Conservation (phyloP, 2,329 filamentous ascomycete species). For the Lachnellula willkommii region DNA sequence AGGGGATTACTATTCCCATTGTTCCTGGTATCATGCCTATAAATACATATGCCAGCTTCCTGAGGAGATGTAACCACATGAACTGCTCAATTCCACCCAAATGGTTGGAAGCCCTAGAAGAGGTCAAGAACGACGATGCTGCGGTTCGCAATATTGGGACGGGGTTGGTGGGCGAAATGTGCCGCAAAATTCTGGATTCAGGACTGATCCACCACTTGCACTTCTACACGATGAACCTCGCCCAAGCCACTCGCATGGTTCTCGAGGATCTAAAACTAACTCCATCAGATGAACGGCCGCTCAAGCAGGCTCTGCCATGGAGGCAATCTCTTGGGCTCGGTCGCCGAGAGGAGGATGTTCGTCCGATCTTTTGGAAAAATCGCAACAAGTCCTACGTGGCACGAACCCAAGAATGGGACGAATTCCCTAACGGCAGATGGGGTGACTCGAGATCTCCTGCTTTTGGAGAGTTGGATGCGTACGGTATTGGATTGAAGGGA, state of each 20-base stretch:
- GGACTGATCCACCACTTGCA: slow-evolving; percentile 82
- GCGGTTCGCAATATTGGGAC: slow-evolving; percentile 88
- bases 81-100: slow-evolving; percentile 74
- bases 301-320: slow-evolving; percentile 92
- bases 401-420: slow-evolving; percentile 96
- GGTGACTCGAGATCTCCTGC: slow-evolving; percentile 94
- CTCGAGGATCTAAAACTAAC: slow-evolving; percentile 82
- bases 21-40: slow-evolving; percentile 90
- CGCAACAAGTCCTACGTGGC: slow-evolving; percentile 92
- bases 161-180: slow-evolving; percentile 82
- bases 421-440: slow-evolving; percentile 98
- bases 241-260: slow-evolving; percentile 88
- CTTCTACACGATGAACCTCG: slow-evolving; percentile 99
- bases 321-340: slow-evolving; percentile 87
- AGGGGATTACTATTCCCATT: slow-evolving; percentile 78
- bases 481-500: slow-evolving; percentile 88
- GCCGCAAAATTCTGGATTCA: slow-evolving; percentile 72
- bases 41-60: slow-evolving; percentile 87
- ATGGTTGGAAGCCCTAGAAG: slow-evolving; percentile 79
- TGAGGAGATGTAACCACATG: slow-evolving; percentile 86
- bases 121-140: slow-evolving; percentile 93
- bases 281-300: slow-evolving; percentile 69
- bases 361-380: slow-evolving; percentile 98
- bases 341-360: slow-evolving; percentile 87
- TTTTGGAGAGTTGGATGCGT: slow-evolving; percentile 90